Evolutionary conservation across 257 asterid genomes (phyloP), one percentile per base, ranked within the genome.

Genomic region (Lycium ferocissimum): DNA sequence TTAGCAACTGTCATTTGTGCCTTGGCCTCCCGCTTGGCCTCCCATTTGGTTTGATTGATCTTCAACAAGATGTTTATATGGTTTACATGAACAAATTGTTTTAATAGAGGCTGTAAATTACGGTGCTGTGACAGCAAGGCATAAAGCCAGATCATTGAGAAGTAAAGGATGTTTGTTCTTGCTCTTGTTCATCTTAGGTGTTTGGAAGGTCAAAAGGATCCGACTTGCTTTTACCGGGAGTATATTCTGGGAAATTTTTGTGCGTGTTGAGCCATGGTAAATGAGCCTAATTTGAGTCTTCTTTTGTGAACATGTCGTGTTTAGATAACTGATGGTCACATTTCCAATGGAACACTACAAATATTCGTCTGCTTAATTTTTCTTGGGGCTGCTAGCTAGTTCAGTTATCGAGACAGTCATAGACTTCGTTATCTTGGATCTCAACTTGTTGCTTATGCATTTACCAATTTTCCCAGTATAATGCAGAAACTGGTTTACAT

Each of bases 151-250:
- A 4, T 78, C 65, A 78, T 26, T 22, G 62, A 17, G 47, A 22
- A 75, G 22, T 26, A 22, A 75, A 51, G 22, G 81, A 49, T 75
- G 81, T 49, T 22, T 7, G 3, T 53, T 26, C 26, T 76, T 51
- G 63, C 47, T 51, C 45, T 26, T 51, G 63, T 73, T 70, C 54
- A 17, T 17, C 54, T 17, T 17, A 8, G 79, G 56, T 70, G 54
- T 70, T 70, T 9, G 3, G 35, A 17, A 17, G 57, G 5, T 4
- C 82, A 76, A 53, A 10, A 3, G 13, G 6, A 12, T 26, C 47
- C 82, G 7, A 76, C 82, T 76, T 76, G 82, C 82, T 26, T 51
- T 76, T 54, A 51, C 47, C 63, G 14, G 22, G 81, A 51, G 81
- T 22, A 7, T 33, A 3, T 22, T 22, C 2, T 49, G 62, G 63